phyloP scores from a whole-genome alignment of 495 filamentous ascomycete genomes.

The Penicillium tannophilum region DNA sequence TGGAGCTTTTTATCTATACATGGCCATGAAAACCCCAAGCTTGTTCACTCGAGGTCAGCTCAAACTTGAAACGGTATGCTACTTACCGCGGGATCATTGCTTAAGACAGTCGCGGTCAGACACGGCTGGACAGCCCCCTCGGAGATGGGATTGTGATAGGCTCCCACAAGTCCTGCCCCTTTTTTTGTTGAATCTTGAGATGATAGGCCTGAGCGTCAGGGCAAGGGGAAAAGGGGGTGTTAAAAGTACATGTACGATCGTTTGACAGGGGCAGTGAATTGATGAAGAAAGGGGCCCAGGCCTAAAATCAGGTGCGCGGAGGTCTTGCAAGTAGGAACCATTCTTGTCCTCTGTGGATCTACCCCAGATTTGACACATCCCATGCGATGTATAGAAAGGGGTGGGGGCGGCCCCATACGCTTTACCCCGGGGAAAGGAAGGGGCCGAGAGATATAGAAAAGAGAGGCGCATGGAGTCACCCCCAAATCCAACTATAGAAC shows the following conservation, averaged over 20 bases:
- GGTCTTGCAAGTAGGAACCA: not conserved
- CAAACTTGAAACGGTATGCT: too few species aligned
- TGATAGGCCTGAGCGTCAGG: constrained; percentile 2
- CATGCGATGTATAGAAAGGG: not conserved
- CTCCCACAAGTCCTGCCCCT: not conserved
- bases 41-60: too few species aligned
- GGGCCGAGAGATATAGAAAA: not conserved
- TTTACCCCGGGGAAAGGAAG: not conserved
- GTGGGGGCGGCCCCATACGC: not conserved
- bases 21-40: too few species aligned
- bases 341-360: constrained; percentile 3
- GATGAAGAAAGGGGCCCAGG: not conserved
- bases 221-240: constrained; percentile 2
- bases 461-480: not conserved
- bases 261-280: not conserved
- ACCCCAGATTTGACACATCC: constrained; percentile 15
- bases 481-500: not conserved
- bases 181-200: not conserved
- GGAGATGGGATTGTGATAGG: too few species aligned
- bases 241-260: not conserved
- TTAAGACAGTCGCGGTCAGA: not conserved
- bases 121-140: not conserved
- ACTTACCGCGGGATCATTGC: not conserved
- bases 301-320: not conserved
- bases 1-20: too few species aligned